Percentiles rank a stretch among this genome's conserved stretches.
These are phyloP conservation scores for Microdochium nivale DNA, from an alignment of 2,329 filamentous ascomycete species.

Conservation along the genomic window DNA sequence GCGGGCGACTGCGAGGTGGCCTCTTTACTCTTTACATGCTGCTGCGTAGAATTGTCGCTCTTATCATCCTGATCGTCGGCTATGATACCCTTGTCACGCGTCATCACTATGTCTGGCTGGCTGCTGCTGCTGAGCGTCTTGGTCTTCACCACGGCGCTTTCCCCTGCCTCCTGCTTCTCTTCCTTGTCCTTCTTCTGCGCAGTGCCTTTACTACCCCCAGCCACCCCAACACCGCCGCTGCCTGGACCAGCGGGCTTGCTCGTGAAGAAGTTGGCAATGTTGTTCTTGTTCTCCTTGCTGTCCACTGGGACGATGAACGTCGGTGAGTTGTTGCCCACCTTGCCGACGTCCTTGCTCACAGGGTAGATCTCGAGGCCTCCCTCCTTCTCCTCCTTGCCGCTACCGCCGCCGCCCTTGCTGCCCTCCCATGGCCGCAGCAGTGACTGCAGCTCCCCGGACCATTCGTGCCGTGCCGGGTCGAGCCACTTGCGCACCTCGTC, in stretches of 20 bases:
- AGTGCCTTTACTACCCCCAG: background rate
- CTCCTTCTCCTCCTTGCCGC: no score
- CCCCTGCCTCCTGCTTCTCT: slow-evolving; percentile 6
- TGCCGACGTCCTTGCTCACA: slow-evolving; percentile 83
- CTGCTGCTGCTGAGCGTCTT: slow-evolving; percentile 1
- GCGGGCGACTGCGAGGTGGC: background rate
- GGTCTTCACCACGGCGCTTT: background rate
- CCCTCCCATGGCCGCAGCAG: slow-evolving; percentile 73
- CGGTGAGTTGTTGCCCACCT: slow-evolving; percentile 85
- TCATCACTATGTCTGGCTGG: slow-evolving; percentile 14
- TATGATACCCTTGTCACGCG: slow-evolving; percentile 13
- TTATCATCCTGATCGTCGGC: slow-evolving; percentile 3
- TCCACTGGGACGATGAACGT: slow-evolving; percentile 75
- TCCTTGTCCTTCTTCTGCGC: slow-evolving; percentile 19
- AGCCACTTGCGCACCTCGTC: slow-evolving; percentile 67
- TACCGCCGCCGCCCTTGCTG: no score
- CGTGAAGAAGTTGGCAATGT: slow-evolving; percentile 89
- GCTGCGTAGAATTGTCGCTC: slow-evolving; percentile 5
- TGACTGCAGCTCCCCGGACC: slow-evolving; percentile 70
- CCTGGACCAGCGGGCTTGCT: slow-evolving; percentile 35
- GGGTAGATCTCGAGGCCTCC: slow-evolving; percentile 80
- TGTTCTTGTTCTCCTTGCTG: slow-evolving; percentile 82
- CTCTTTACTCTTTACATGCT: background rate
- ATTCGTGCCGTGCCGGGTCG: slow-evolving; percentile 61
- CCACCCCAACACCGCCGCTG: slow-evolving; percentile 7